Evolutionary conservation across 2,329 filamentous ascomycete genomes (phyloP), one percentile per base, ranked within the genome.

Genomic region (Zalaria obscura): DNA sequence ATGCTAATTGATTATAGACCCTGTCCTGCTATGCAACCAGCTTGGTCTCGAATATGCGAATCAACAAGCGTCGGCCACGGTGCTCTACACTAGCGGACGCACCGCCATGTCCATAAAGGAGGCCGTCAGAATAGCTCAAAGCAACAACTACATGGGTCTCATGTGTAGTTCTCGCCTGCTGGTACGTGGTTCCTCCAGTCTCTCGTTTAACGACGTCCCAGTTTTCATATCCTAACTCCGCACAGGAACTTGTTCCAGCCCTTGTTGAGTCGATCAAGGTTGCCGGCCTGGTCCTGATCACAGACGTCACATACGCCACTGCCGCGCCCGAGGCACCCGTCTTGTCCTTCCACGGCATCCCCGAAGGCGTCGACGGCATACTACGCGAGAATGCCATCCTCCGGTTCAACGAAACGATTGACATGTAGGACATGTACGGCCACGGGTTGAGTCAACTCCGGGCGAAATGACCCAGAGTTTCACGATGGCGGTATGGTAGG

Each of bases 71-170:
- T 33, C 41, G 25, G 38, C 44, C 5, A 36, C 32, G 25, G 32
- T 39, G 9, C 28, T 48, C 32, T 40, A 39, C 36, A 75, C 72
- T 50, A 83, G 78, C 50, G 85, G 83, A 10, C 73, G 81, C 42
- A 75, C 78, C 38, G 83, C 80, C 9, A 81, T 81, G 49, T 94
- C 86, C 4, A 85, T 96, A 50, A 98, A 96, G 65, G 89, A 98
- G 59, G 85, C 85, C 4, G 91, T 95, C 9, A 76, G 88, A 48
- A 86, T 93, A 55, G 88, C 89, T 25, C 83, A 93, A 61, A 84
- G 80, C 57, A 98, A 98, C 59, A 98, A 98, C 59, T 85, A 98
- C 50, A 98, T 98, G 91, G 91, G 91, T 3, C 61, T 98, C 55
- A 84, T 96, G 45, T 95, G 88, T 64, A 87, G 80, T 51, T 89